Base-by-base conservation (phyloP, 495 filamentous ascomycete species). In the Bombardia bombarda region DNA sequence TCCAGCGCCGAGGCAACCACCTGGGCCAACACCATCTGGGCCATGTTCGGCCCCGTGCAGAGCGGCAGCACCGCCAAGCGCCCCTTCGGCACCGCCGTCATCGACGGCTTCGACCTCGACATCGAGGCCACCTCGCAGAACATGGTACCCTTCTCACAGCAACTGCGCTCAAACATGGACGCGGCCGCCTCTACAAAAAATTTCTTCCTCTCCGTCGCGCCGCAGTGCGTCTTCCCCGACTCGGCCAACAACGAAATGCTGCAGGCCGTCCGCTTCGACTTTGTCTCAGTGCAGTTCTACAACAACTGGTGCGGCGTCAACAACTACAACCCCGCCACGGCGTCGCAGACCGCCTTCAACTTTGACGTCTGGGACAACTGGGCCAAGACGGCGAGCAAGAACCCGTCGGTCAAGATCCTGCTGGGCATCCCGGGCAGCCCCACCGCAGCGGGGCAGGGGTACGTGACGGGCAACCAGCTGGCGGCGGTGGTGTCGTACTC, bases 31-130 rank as follows among this genome's bases (percentile, higher is more conserved):
- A 62, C 69, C 4, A 57, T 89, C 37, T 87, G 83, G 82, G 58
- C 75, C 30, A 75, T 83, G 28, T 87, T 87, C 54, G 83, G 83
- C 23, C 70, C 75, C 8, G 44, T 51, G 5, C 42, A 49, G 24
- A 47, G 57, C 40, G 56, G 49, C 18, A 60, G 49, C 20, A 46
- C 58, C 22, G 59, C 49, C 4, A 65, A 70, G 35, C 74, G 82
- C 26, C 84, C 84, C 4, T 85, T 88, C 46, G 80, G 79, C 16
- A 52, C 72, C 13, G 73, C 78, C 19, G 63, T 72, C 22, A 55
- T 87, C 32, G 83, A 88, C 51, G 84, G 84, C 3, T 87, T 87
- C 52, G 84, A 88, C 51, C 74, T 84, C 43, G 80, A 84, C 57
- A 74, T 82, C 30, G 80, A 84, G 51, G 60, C 48, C 51, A 66